These are phyloP conservation scores for Termitomyces sp. DNA, from an alignment of 768 basidiomycete genomes.

Conservation along the genomic window DNA sequence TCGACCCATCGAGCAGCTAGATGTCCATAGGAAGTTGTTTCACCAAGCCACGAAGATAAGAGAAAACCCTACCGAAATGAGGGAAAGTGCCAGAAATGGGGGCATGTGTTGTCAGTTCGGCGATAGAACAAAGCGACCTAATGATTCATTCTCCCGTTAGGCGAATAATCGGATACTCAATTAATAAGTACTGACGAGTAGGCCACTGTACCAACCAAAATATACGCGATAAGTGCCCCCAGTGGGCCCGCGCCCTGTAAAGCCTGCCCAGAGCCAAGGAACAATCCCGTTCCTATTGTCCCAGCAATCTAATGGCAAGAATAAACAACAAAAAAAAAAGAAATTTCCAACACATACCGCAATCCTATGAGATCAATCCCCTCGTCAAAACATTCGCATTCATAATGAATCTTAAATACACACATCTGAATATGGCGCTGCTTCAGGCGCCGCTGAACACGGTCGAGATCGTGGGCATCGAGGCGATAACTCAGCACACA, in stretches of 20 bases:
- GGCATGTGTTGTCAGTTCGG: slow-evolving; percentile 78
- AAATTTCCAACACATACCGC: slow-evolving; percentile 38
- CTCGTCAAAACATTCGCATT: not conserved
- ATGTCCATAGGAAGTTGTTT: not conserved
- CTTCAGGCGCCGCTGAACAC: slow-evolving; percentile 65
- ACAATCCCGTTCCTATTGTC: slow-evolving; percentile 70
- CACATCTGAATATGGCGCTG: slow-evolving; percentile 80
- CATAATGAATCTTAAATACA: slow-evolving; percentile 14
- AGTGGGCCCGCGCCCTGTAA: slow-evolving; percentile 59
- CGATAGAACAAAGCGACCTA: slow-evolving; percentile 59
- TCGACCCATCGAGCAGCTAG: slow-evolving; percentile 53
- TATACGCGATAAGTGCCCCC: slow-evolving; percentile 62
- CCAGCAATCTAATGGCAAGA: slow-evolving; percentile 49
- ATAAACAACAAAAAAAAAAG: not conserved
- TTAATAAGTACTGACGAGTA: slow-evolving; percentile 47
- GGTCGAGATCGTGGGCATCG: slow-evolving; percentile 59
- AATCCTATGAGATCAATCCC: slow-evolving; percentile 37
- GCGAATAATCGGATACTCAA: not conserved
- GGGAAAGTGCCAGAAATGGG: slow-evolving; percentile 78
- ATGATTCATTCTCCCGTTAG: not conserved
- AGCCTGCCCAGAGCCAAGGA: slow-evolving; percentile 64
- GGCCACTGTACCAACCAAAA: slow-evolving; percentile 57
- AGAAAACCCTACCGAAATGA: slow-evolving; percentile 43
- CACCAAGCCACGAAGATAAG: not conserved
- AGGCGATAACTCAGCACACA: slow-evolving; percentile 33